A percentile compares a stretch with the other conserved stretches of the same genome.
Evolutionary conservation across 1,139 yeast species (phyloP).

Genomic region (Saccharomycopsis crataegensis): DNA sequence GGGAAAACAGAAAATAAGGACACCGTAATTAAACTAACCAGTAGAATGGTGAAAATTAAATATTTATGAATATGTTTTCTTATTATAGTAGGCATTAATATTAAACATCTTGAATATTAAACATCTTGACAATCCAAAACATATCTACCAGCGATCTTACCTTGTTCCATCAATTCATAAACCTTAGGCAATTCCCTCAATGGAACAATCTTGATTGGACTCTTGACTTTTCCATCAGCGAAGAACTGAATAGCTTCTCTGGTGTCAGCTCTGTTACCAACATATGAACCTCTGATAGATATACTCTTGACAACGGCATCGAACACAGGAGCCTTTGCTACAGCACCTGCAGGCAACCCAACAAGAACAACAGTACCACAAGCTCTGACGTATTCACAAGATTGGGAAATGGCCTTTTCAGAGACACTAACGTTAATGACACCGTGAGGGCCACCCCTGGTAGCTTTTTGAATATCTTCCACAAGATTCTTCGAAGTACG

Average conservation of each 20-base stretch:
- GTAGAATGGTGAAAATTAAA: background rate
- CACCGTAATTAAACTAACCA: too few relatives aligned
- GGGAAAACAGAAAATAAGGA: background rate
- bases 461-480: slow-evolving; percentile 45
- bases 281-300: slow-evolving; percentile 66
- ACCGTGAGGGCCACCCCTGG: slow-evolving; percentile 75
- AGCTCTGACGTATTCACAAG: slow-evolving; percentile 63
- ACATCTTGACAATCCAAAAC: slow-evolving; percentile 62
- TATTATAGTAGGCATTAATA: too few relatives aligned
- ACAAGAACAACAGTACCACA: slow-evolving; percentile 75
- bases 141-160: slow-evolving; percentile 67
- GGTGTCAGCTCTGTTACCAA: slow-evolving; percentile 75
- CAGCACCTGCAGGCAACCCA: slow-evolving; percentile 72
- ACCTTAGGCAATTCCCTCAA: slow-evolving; percentile 52
- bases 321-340: slow-evolving; percentile 54
- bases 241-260: slow-evolving; percentile 73
- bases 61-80: background rate
- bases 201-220: slow-evolving; percentile 63
- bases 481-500: slow-evolving; percentile 44
- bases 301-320: slow-evolving; percentile 58
- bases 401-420: slow-evolving; percentile 61
- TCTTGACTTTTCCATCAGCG: slow-evolving; percentile 56
- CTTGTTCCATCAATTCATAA: slow-evolving; percentile 61
- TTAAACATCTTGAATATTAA: too few relatives aligned
- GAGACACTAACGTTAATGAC: slow-evolving; percentile 77